Percentiles rank a stretch among this genome's conserved stretches.
Conservation (phyloP, 2,329 filamentous ascomycete species). For the Knoxdaviesia proteae region DNA sequence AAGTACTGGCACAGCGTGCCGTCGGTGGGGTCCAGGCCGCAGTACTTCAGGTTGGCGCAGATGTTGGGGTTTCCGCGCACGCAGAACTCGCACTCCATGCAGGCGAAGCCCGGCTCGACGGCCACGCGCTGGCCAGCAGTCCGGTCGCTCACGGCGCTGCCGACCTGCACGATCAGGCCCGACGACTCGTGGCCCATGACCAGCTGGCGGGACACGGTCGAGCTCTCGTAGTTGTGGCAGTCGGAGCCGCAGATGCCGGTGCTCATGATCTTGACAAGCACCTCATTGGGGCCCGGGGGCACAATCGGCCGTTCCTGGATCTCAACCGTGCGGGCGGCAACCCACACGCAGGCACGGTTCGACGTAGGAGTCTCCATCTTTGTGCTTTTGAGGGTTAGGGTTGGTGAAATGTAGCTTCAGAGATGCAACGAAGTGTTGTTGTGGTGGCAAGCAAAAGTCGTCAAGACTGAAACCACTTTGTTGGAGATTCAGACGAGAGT, state of each 20-base stretch:
- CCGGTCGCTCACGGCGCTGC: slow-evolving; percentile 22
- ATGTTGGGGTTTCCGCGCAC: slow-evolving; percentile 39
- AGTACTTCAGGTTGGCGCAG: slow-evolving; percentile 43
- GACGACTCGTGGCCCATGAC: slow-evolving; percentile 40
- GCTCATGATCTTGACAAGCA: slow-evolving; percentile 6
- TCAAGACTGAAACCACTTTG: no score
- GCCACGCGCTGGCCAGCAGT: slow-evolving; percentile 38
- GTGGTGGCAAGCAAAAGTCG: no score
- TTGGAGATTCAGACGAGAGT: no score
- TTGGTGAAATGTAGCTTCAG: no score
- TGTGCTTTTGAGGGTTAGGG: no score
- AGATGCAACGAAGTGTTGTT: no score
- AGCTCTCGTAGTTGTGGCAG: slow-evolving; percentile 9
- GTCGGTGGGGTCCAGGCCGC: slow-evolving; percentile 46
- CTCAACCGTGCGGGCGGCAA: slow-evolving; percentile 15
- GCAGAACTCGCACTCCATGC: slow-evolving; percentile 13
- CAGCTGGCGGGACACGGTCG: slow-evolving; percentile 6
- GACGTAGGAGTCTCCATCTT: slow-evolving; percentile 2
- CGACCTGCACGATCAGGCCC: slow-evolving; percentile 34
- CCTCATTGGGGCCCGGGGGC: slow-evolving; percentile 9
- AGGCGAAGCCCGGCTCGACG: slow-evolving; percentile 43
- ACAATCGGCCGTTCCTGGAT: slow-evolving; percentile 24
- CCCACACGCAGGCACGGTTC: slow-evolving; percentile 9
- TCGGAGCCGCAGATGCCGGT: slow-evolving; percentile 7
- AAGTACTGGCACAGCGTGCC: slow-evolving; percentile 48